Conservation (phyloP, 2,329 filamentous ascomycete species). For the Talaromyces sp. region DNA sequence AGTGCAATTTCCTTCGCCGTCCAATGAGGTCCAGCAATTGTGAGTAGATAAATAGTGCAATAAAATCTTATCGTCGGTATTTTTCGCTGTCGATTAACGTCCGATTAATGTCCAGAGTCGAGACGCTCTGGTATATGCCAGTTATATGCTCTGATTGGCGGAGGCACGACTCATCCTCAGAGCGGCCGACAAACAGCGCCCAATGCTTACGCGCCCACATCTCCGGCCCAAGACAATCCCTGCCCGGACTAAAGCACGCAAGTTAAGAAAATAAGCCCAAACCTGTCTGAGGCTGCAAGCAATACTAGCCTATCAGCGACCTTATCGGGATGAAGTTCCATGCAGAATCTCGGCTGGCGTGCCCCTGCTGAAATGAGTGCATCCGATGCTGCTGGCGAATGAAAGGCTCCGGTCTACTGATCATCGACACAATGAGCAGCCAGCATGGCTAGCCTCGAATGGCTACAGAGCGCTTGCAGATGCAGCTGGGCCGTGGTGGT, state of each 20-base stretch:
- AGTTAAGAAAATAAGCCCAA: background rate
- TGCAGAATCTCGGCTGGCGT: constrained; percentile 11
- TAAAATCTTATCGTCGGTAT: background rate
- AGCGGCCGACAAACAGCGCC: background rate
- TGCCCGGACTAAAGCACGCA: background rate
- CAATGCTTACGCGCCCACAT: constrained; percentile 16
- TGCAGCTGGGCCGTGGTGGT: constrained; percentile 5
- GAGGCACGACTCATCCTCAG: background rate
- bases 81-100: background rate
- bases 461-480: constrained; percentile 13
- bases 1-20: background rate
- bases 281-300: background rate
- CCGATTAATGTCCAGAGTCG: background rate
- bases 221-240: constrained; percentile 4
- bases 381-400: constrained; percentile 12
- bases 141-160: constrained; percentile 10
- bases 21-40: background rate
- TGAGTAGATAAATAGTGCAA: background rate
- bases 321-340: background rate
- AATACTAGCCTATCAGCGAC: constrained; percentile 10
- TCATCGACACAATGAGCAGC: background rate
- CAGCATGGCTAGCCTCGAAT: constrained; percentile 11
- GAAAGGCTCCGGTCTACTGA: background rate
- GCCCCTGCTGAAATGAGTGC: constrained; percentile 4
- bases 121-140: background rate